Conservation (phyloP, 345 rosid genomes). For the Brassica rapa region DNA sequence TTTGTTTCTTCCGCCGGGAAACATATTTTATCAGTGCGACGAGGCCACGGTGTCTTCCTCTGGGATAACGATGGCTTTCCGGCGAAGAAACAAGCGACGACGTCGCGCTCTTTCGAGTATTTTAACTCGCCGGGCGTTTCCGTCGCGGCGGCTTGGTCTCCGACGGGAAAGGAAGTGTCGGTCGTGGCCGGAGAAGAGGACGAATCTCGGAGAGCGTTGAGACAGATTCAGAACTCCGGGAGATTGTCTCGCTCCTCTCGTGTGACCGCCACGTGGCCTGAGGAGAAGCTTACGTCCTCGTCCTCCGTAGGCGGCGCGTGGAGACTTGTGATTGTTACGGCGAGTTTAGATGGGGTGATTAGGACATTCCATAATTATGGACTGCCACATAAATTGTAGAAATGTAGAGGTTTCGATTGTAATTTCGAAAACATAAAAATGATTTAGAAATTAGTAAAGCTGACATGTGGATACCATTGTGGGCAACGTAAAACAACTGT, state of each 20-base stretch:
- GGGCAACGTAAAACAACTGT: neutral
- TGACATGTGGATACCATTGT: neutral
- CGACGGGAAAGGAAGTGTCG: conserved; percentile 24
- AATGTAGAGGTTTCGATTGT: neutral
- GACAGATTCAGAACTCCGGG: conserved; percentile 51
- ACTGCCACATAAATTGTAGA: conserved; percentile 38
- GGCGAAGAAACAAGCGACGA: conserved; percentile 45
- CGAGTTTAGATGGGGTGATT: conserved; percentile 69
- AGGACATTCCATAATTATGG: conserved; percentile 80
- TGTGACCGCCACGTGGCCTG: conserved; percentile 88
- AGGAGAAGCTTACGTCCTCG: conserved; percentile 66
- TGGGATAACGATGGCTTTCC: conserved; percentile 59
- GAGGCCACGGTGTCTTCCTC: conserved; percentile 69
- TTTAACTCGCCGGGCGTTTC: conserved; percentile 65
- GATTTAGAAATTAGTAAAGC: neutral
- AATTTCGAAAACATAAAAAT: neutral
- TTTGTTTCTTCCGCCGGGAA: conserved; percentile 65
- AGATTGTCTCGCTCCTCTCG: conserved; percentile 59
- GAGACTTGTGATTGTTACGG: conserved; percentile 82
- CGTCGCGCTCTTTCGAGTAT: conserved; percentile 67
- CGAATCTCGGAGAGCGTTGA: conserved; percentile 31
- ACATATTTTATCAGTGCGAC: conserved; percentile 76
- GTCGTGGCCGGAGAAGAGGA: neutral
- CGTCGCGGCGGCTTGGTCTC: conserved; percentile 56
- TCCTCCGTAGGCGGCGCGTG: conserved; percentile 45